Conservation (phyloP, 2,329 filamentous ascomycete genomes). For the Albophoma yamanashiensis region DNA sequence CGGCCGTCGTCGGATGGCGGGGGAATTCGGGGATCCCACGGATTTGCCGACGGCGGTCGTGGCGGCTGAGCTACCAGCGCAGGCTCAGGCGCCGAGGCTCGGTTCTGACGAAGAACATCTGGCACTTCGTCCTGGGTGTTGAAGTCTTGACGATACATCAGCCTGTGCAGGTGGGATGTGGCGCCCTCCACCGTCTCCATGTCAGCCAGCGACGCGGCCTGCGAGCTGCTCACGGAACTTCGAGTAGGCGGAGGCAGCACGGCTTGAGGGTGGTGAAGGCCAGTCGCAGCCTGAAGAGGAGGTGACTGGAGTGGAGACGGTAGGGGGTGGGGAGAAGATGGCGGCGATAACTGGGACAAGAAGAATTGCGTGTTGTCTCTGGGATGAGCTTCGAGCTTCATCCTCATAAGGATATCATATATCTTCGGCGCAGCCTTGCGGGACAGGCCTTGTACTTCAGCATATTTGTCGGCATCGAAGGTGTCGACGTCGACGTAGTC, state of each 20-base stretch:
- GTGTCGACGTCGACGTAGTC: slow-evolving; percentile 38
- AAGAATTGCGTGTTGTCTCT: slow-evolving; percentile 16
- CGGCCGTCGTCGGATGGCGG: slow-evolving; percentile 10
- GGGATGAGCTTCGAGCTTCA: slow-evolving; percentile 34
- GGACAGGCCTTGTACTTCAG: slow-evolving; percentile 34
- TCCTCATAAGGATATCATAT: slow-evolving; percentile 38
- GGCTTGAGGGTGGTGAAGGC: not conserved
- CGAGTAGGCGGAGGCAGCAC: not conserved
- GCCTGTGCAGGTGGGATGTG: slow-evolving; percentile 15
- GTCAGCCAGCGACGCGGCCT: not conserved
- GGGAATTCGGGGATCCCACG: slow-evolving; percentile 27
- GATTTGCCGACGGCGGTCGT: slow-evolving; percentile 28
- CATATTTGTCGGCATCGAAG: slow-evolving; percentile 40
- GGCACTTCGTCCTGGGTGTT: not conserved
- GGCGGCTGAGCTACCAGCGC: slow-evolving; percentile 14
- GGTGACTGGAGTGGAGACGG: slow-evolving; percentile 3
- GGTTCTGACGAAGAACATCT: slow-evolving; percentile 4
- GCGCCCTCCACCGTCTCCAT: slow-evolving; percentile 15
- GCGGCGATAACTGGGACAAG: slow-evolving; percentile 16
- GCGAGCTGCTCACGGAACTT: slow-evolving; percentile 2
- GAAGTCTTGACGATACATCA: slow-evolving; percentile 8
- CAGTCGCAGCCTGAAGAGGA: not conserved
- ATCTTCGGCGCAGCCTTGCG: slow-evolving; percentile 38
- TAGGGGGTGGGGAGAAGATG: slow-evolving; percentile 9
- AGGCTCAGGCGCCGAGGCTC: slow-evolving; percentile 6